phyloP scores from a whole-genome alignment of 169 alveolate species.

The Eimeria acervulina region DNA sequence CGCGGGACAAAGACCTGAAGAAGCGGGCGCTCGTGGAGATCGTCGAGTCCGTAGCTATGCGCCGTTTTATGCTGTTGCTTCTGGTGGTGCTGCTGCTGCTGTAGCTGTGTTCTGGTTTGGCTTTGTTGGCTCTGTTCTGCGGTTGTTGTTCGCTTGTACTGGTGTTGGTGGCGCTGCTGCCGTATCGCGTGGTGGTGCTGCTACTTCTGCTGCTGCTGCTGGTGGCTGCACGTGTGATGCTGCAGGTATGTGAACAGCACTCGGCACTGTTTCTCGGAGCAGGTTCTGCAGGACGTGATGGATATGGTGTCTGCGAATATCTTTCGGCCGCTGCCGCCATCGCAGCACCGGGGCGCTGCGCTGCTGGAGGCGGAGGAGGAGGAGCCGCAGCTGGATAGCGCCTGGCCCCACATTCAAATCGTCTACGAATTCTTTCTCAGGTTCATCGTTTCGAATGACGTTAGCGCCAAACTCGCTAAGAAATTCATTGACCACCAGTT shows the following conservation, averaged over 20 bases:
- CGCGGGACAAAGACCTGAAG: constrained; percentile 91
- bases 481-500: constrained; percentile 92
- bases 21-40: constrained; percentile 93
- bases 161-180: background rate
- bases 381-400: constrained; percentile 91
- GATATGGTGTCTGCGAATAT: constrained; percentile 91
- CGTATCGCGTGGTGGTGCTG: background rate
- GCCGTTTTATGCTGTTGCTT: background rate
- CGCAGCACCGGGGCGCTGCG: constrained; percentile 72
- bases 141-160: no score
- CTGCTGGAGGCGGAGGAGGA: constrained; percentile 91
- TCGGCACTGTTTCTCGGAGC: constrained; percentile 90
- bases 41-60: constrained; percentile 88
- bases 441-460: constrained; percentile 92
- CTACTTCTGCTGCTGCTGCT: background rate
- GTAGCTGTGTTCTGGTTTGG: no score
- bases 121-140: no score
- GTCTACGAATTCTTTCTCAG: constrained; percentile 94
- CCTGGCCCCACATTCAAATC: constrained; percentile 93
- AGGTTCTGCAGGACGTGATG: constrained; percentile 90
- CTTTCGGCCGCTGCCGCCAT: constrained; percentile 87
- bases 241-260: constrained; percentile 87
- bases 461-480: constrained; percentile 92
- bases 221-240: no score
- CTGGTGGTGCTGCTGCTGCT: background rate